These are phyloP conservation scores for Cladophialophora psammophila DNA, from an alignment of 2,329 filamentous ascomycete species.

Conservation along the genomic window DNA sequence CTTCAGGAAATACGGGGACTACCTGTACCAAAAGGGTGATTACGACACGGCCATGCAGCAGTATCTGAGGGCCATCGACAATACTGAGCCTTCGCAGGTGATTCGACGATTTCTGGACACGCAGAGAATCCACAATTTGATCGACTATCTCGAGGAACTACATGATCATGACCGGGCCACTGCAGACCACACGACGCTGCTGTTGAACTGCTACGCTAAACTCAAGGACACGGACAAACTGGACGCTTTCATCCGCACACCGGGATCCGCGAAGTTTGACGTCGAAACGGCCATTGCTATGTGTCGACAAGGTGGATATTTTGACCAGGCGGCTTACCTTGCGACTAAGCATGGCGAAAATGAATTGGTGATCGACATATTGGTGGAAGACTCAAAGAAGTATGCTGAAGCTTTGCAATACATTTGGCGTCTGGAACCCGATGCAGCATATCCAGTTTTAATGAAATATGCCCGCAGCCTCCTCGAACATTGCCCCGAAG, in stretches of 20 bases:
- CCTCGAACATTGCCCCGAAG: conserved; percentile 81
- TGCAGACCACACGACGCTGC: conserved; percentile 89
- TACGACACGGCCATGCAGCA: conserved; percentile 99
- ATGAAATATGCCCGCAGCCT: conserved; percentile 96
- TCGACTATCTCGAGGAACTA: conserved; percentile 94
- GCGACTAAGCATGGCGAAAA: conserved; percentile 94
- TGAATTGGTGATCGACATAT: conserved; percentile 90
- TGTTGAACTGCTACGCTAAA: conserved; percentile 97
- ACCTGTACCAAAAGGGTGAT: conserved; percentile 91
- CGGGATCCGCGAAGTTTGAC: conserved; percentile 93
- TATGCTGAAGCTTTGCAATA: conserved; percentile 89
- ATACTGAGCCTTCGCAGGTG: conserved; percentile 93
- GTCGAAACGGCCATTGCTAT: conserved; percentile 96
- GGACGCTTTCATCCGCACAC: conserved; percentile 95
- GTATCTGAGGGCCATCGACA: conserved; percentile 94
- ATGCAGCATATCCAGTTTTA: conserved; percentile 81
- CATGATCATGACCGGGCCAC: conserved; percentile 94
- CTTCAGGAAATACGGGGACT: conserved; percentile 91
- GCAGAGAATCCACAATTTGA: conserved; percentile 95
- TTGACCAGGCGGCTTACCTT: conserved; percentile 93
- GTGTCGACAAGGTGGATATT: conserved; percentile 97
- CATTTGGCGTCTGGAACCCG: conserved; percentile 85
- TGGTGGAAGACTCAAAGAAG: conserved; percentile 93
- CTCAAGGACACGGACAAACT: conserved; percentile 96
- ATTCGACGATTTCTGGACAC: conserved; percentile 98